Base-by-base conservation (phyloP, 177 flowering plant species). In the Tripterygium wilfordii region DNA sequence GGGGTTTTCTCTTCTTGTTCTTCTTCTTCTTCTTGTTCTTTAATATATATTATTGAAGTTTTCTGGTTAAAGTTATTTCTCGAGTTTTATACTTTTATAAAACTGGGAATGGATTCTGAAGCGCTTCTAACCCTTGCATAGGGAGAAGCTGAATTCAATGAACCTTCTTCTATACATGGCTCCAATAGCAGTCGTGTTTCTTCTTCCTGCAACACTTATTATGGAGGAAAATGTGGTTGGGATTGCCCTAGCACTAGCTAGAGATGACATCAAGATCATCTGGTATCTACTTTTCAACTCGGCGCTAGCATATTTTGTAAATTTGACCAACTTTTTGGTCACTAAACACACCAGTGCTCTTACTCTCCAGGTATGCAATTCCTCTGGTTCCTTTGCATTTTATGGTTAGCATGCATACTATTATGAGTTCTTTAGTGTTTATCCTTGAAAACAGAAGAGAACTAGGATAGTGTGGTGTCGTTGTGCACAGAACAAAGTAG, bases 121-220 rank as follows among this genome's bases (percentile, higher is more conserved):
- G 44, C 5, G 8, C 25, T 7, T 62, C 38, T 23, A 13, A 9
- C 30, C 58, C n/a, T 49, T 10, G 53, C 70, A 12, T 19, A 76
- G 82, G 69, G 82, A 76, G 62, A 76, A 76, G 69, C 70, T 76
- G 67, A 74, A 74, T 57, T 76, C 82, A 2, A 77, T 74, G 79
- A 77, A 77, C 49, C 75, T 77, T 17, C 74, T 77, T 25, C 55
- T 77, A 20, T 80, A 80, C 66, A 78, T 80, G 87, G 81, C 87
- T 65, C 82, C 88, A 0, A 76, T 81, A 9, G 82, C 82, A 42
- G 82, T 77, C 26, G 69, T 74, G 15, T 61, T 77, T 33, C 65
- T 77, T 15, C 77, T 76, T 42, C 82, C 82, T 8, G 82, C 79
- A 2, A 68, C 82, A 14, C 65, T 74, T 22, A 42, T 58, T n/a